These are phyloP conservation scores for Perkinsus chesapeaki DNA, from an alignment of 169 alveolate genomes.

Conservation along the genomic window DNA sequence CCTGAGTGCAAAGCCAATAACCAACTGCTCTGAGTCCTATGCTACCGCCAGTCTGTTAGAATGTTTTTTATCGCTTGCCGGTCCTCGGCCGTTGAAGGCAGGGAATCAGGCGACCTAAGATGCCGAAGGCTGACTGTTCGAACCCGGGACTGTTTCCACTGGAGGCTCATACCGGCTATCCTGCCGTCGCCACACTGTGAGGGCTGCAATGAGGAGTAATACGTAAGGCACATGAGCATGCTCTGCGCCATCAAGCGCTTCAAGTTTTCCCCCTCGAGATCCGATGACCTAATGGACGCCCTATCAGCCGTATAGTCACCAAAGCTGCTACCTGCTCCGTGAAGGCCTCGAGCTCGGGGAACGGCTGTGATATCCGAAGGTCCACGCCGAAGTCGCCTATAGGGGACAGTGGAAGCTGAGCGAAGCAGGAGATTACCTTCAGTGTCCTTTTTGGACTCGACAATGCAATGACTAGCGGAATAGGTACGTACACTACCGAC, in stretches of 20 bases:
- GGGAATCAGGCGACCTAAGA: neutral
- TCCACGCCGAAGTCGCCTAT: slow-evolving; percentile 43
- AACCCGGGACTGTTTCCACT: neutral
- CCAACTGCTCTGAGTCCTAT: neutral
- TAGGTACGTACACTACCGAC: neutral
- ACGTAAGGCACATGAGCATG: slow-evolving; percentile 62
- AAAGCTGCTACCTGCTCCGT: slow-evolving; percentile 16
- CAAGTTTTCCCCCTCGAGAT: slow-evolving; percentile 19
- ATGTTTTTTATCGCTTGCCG: slow-evolving; percentile 47
- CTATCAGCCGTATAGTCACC: neutral
- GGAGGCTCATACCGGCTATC: neutral
- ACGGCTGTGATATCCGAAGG: slow-evolving; percentile 55
- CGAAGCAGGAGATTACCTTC: neutral
- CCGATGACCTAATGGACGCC: neutral
- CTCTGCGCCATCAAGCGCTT: slow-evolving; percentile 35
- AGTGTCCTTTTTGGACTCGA: neutral
- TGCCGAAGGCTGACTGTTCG: neutral
- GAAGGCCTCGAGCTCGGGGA: slow-evolving; percentile 44
- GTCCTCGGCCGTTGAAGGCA: slow-evolving; percentile 50
- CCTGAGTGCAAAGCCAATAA: neutral
- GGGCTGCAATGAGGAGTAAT: slow-evolving; percentile 50
- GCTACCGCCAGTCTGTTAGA: slow-evolving; percentile 24
- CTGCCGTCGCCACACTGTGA: slow-evolving; percentile 35
- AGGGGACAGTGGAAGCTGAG: slow-evolving; percentile 11
- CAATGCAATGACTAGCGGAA: neutral